A percentile compares a stretch with the other conserved stretches of the same genome.
Evolutionary conservation across 2,329 filamentous ascomycete genomes (phyloP).

Genomic region (Botrytis sinoallii): DNA sequence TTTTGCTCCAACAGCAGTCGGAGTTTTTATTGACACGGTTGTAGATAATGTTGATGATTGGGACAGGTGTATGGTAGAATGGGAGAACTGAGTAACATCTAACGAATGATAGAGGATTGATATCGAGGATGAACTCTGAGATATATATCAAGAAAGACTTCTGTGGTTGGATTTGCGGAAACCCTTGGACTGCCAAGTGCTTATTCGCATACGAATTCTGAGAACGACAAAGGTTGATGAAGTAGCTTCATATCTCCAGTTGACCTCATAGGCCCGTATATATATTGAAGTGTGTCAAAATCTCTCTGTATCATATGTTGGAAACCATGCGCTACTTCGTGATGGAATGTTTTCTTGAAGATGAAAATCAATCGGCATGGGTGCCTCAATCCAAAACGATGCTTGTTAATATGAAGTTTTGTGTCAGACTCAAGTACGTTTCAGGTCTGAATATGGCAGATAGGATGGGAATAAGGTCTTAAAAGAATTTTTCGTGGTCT

Average conservation of each 20-base stretch:
- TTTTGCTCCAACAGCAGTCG: rapidly evolving
- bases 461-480: rapidly evolving
- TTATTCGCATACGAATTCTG: neutral
- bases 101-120: neutral
- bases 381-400: neutral
- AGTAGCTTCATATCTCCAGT: neutral
- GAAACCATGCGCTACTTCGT: rapidly evolving
- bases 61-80: neutral
- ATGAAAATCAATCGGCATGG: neutral
- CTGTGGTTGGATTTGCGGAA: rapidly evolving
- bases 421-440: neutral
- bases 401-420: rapidly evolving
- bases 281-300: neutral
- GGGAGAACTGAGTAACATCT: neutral
- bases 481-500: neutral
- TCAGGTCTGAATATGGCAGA: neutral
- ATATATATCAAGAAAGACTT: rapidly evolving
- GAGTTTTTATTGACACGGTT: neutral
- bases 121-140: rapidly evolving
- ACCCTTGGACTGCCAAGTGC: neutral
- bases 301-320: rapidly evolving
- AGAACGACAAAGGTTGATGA: rapidly evolving
- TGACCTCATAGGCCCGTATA: rapidly evolving
- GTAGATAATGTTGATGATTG: neutral
- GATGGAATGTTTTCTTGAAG: neutral